A percentile compares a stretch with the other conserved stretches of the same genome.
Evolutionary conservation across 1,284 basidiomycete genomes (phyloP).

Genomic region (Malassezia pachydermatis): DNA sequence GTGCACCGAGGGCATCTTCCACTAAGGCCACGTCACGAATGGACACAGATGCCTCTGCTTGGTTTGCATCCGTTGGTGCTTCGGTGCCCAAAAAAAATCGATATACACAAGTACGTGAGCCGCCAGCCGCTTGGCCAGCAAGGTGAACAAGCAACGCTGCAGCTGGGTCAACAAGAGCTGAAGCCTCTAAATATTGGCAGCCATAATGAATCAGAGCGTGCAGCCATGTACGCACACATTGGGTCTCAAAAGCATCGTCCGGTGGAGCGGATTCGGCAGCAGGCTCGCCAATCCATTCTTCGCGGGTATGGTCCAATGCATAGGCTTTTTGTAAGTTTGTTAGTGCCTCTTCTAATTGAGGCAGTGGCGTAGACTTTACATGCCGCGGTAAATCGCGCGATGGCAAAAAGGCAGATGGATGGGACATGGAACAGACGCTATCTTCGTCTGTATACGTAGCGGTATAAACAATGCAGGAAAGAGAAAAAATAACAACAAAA

Average conservation of each 20-base stretch:
- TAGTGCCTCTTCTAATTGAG: not conserved
- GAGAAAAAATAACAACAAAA: too few relatives aligned
- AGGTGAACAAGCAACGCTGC: conserved; percentile 12
- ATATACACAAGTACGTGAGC: conserved; percentile 1
- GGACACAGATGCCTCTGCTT: conserved; percentile 13
- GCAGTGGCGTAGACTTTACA: not conserved
- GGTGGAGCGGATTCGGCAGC: not conserved
- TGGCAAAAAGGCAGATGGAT: not conserved
- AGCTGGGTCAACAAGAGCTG: conserved; percentile 1
- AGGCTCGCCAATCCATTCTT: conserved; percentile 4
- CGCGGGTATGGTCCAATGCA: not conserved
- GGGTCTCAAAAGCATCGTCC: conserved; percentile 14
- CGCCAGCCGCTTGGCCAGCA: conserved; percentile 8
- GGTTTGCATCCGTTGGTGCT: not conserved
- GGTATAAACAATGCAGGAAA: too few relatives aligned
- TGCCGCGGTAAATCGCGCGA: conserved; percentile 6
- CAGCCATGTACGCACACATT: conserved; percentile 13
- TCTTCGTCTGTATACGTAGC: too few relatives aligned
- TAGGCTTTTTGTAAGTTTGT: not conserved
- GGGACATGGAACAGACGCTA: not conserved
- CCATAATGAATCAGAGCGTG: conserved; percentile 5
- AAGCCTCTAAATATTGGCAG: not conserved
- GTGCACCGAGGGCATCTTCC: conserved; percentile 34
- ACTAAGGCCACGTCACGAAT: conserved; percentile 29
- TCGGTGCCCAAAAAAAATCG: conserved; percentile 6